phyloP scores from a whole-genome alignment of 2,329 filamentous ascomycete genomes.

The Trichoderma arundinaceum region DNA sequence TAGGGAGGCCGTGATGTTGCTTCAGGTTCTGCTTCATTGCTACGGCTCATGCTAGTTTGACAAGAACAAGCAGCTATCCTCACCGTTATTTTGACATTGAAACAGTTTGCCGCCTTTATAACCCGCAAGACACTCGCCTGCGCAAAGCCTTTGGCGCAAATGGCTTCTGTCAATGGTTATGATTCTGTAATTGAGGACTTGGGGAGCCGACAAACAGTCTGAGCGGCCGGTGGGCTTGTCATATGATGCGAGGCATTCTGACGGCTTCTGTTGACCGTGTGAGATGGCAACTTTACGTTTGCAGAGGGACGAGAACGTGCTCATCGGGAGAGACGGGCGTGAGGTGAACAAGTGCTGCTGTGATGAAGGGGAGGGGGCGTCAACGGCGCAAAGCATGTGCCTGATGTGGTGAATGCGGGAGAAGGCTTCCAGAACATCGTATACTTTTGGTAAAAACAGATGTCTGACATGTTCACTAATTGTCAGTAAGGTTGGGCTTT shows the following conservation, averaged over 20 bases:
- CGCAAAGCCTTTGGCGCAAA: background rate
- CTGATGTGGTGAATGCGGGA: background rate
- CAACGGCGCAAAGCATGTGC: background rate
- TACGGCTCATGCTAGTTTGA: background rate
- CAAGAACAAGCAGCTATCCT: background rate
- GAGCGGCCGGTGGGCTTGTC: background rate
- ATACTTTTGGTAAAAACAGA: too few relatives aligned
- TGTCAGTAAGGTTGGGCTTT: too few relatives aligned
- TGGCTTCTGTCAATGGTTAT: background rate
- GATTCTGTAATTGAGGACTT: background rate
- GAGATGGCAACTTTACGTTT: conserved; percentile 21
- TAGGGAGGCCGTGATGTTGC: background rate
- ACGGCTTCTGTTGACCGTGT: conserved; percentile 16
- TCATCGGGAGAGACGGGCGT: background rate
- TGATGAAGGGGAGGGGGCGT: conserved; percentile 5
- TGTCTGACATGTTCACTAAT: too few relatives aligned
- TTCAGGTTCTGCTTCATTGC: background rate
- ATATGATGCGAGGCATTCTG: background rate
- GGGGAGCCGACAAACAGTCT: conserved; percentile 17
- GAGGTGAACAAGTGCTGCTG: conserved; percentile 15
- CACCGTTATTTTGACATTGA: conserved; percentile 16
- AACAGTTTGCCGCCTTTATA: conserved; percentile 12
- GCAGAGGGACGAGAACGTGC: background rate
- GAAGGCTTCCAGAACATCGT: conserved; percentile 22
- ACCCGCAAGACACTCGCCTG: background rate